A percentile compares a stretch with the other conserved stretches of the same genome.
Conservation (phyloP, 2,329 filamentous ascomycete species). For the Plectosphaerella sp. region DNA sequence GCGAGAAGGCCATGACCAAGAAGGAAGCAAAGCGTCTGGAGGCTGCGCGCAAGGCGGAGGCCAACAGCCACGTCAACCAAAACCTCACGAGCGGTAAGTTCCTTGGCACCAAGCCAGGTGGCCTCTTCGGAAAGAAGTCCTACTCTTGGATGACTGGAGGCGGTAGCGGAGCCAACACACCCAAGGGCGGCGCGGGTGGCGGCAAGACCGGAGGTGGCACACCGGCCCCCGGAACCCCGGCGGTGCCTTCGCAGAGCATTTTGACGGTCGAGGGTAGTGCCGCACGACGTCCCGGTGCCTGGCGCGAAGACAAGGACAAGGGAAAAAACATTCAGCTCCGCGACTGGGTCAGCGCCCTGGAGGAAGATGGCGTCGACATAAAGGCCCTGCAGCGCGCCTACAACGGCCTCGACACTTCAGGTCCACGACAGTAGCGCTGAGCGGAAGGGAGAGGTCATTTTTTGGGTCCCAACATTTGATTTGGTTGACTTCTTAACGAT, state of each 20-base stretch:
- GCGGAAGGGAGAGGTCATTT: not conserved
- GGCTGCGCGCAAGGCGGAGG: conserved; percentile 72
- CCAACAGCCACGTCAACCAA: conserved; percentile 73
- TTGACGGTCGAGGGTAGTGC: conserved; percentile 56
- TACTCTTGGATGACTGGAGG: conserved; percentile 71
- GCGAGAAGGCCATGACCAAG: conserved; percentile 71
- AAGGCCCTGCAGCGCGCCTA: conserved; percentile 59
- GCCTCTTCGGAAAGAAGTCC: conserved; percentile 55
- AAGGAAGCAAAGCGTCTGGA: conserved; percentile 77
- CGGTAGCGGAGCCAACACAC: conserved; percentile 49
- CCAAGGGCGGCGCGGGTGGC: conserved; percentile 25
- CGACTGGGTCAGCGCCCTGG: conserved; percentile 75
- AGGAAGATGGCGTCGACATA: conserved; percentile 68
- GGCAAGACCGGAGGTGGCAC: conserved; percentile 11
- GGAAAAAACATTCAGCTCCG: conserved; percentile 78
- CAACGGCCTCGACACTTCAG: conserved; percentile 44
- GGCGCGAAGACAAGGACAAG: conserved; percentile 73
- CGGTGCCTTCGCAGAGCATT: conserved; percentile 24
- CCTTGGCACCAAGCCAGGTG: conserved; percentile 55
- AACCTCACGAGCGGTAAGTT: conserved; percentile 80
- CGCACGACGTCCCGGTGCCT: conserved; percentile 57
- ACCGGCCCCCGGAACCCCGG: conserved; percentile 23
- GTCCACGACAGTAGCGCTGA: conserved; percentile 26
- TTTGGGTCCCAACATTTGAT: not conserved
- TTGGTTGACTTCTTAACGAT: not conserved